A percentile compares a stretch with the other conserved stretches of the same genome.
Conservation (phyloP, 805 yeast genomes). For the Candida michaelii region DNA sequence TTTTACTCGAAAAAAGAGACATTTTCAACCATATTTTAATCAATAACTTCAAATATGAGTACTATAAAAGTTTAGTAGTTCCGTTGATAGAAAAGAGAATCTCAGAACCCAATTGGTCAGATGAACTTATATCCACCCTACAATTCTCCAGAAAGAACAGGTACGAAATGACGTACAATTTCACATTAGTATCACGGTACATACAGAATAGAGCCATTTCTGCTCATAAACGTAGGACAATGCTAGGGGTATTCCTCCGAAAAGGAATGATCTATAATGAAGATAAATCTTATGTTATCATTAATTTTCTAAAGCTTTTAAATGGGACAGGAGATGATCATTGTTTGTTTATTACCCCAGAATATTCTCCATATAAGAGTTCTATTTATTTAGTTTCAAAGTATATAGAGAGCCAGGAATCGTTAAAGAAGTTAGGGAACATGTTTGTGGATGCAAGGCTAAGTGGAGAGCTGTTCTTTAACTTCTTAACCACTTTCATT, state of each 20-base stretch:
- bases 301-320: constrained; percentile 19
- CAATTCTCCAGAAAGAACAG: constrained; percentile 17
- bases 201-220: constrained; percentile 16
- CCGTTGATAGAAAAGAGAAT: constrained; percentile 17
- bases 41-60: constrained; percentile 23
- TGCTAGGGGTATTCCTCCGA: constrained; percentile 18
- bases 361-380: constrained; percentile 19
- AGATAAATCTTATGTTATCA: constrained; percentile 16
- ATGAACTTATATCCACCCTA: constrained; percentile 23
- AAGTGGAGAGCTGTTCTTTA: neutral
- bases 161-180: constrained; percentile 8
- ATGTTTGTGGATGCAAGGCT: neutral
- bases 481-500: constrained; percentile 12
- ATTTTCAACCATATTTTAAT: constrained; percentile 26
- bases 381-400: constrained; percentile 13
- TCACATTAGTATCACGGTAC: constrained; percentile 14
- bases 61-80: constrained; percentile 20
- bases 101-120: constrained; percentile 20
- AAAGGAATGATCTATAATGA: constrained; percentile 15
- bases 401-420: neutral
- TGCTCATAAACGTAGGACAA: constrained; percentile 19
- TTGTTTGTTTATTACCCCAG: constrained; percentile 18
- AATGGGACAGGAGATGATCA: constrained; percentile 20
- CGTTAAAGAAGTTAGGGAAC: neutral
- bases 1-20: constrained; percentile 20